Conservation (phyloP, 2,329 filamentous ascomycete species). For the Fusarium pseudonygamai region DNA sequence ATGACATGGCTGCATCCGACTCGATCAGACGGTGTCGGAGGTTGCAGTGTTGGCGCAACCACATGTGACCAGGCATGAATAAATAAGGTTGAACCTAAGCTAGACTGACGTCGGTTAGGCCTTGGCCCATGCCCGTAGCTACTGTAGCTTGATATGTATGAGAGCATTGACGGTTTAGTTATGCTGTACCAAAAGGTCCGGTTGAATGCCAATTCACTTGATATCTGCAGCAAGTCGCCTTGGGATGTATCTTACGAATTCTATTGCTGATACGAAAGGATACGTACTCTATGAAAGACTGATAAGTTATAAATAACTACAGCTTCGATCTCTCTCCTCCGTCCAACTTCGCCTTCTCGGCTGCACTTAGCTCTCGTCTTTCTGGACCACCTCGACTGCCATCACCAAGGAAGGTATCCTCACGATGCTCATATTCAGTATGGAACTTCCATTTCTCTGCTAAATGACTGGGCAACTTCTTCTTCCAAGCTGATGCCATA, state of each 20-base stretch:
- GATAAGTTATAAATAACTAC: not conserved
- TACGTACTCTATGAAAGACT: no score
- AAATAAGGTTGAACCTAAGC: not conserved
- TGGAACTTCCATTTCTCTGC: conserved; percentile 30
- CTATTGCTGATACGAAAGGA: not conserved
- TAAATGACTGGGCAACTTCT: conserved; percentile 3
- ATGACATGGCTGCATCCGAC: not conserved
- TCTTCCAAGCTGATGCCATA: conserved; percentile 7
- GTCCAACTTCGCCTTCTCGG: conserved; percentile 5
- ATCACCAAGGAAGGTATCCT: conserved; percentile 27
- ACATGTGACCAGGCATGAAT: not conserved
- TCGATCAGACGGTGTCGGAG: not conserved
- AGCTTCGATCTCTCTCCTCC: not conserved
- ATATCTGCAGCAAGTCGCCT: not conserved
- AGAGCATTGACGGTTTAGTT: not conserved
- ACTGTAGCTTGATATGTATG: not conserved
- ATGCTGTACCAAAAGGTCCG: no score
- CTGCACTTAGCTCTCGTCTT: conserved; percentile 3
- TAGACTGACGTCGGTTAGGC: no score
- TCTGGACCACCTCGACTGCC: conserved; percentile 31
- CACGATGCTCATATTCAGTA: conserved; percentile 15
- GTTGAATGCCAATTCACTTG: no score
- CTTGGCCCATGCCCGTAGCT: not conserved
- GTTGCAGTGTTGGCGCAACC: not conserved
- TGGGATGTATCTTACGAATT: not conserved